Percentiles rank a stretch among this genome's conserved stretches.
Evolutionary conservation across 441 rosid genomes (phyloP).

Genomic region (Syzygium syzygioides): DNA sequence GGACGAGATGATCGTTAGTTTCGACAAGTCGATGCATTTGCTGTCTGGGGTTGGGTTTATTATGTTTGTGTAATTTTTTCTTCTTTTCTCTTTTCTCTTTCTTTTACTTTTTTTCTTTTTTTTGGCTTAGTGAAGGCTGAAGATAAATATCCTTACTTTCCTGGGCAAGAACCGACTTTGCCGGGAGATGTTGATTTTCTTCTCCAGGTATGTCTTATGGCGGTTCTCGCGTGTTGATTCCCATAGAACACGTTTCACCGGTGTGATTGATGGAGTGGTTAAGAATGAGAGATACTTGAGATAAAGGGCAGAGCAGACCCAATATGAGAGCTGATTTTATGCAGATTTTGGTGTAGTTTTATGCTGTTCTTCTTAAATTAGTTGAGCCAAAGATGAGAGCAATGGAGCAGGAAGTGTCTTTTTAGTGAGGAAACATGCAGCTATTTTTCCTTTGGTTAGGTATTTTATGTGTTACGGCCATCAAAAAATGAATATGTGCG

Average conservation of each 20-base stretch:
- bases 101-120: background rate
- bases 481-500: background rate
- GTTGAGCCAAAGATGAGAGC: background rate
- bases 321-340: background rate
- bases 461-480: background rate
- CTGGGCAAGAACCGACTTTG: slow-evolving; percentile 86
- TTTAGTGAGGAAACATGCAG: background rate
- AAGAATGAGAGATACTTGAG: background rate
- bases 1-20: background rate
- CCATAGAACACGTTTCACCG: background rate
- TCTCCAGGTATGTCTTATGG: slow-evolving; percentile 50
- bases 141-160: slow-evolving; percentile 65
- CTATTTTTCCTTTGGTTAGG: background rate
- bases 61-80: background rate
- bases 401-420: background rate
- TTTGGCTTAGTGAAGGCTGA: slow-evolving; percentile 39
- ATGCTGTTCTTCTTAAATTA: background rate
- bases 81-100: background rate
- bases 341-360: background rate
- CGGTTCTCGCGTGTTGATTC: background rate
- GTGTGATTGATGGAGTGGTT: background rate
- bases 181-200: slow-evolving; percentile 77
- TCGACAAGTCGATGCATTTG: background rate
- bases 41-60: background rate
- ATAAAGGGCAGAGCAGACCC: background rate